Base-by-base conservation (phyloP, 257 asterid genomes). In the Solanum chiquidenum region DNA sequence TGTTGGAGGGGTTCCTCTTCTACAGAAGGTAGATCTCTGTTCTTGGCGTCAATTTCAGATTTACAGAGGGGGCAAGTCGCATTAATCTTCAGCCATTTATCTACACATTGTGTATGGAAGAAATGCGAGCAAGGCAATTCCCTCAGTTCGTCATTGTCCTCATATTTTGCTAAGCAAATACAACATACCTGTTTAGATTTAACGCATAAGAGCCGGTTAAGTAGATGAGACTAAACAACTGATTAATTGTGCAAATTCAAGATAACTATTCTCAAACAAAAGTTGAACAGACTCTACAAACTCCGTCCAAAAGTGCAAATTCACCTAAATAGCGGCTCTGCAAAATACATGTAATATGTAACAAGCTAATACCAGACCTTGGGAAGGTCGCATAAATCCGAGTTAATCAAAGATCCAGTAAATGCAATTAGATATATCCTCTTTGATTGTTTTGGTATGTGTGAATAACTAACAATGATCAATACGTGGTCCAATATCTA, bases 51-150 rank as follows among this genome's bases (percentile, higher is more conserved):
- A 34, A 91, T 91, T 75, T 90, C 92, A 75, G 33, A 85, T 85
- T 91, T 91, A 25, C 93, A 91, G 85, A 91, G 93, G 12, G 93
- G 93, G 79, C 93, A 91, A 3, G 92, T 87, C 9, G 92, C 92
- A 58, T 90, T 91, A 83, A 91, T 88, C 89, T 90, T 90, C 72
- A 91, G 91, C 93, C 93, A 91, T 86, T 91, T 91, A 44, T 91
- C 93, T 73, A 91, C 93, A 34, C 93, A 91, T 2, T 86, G 88
- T 1, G 90, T 89, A 14, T 91, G 93, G 88, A 91, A 91, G 91
- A 90, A 91, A 87, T 91, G 93, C 27, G 89, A 85, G 90, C 93
- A 91, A 42, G 92, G 92, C 62, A 91, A 71, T 87, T 91, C 93
- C 85, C 93, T 91, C 88, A 91, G 80, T 85, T 91, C 92, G 5